Conservation (phyloP, 148 eudicot genomes). For the Selenicereus undatus region DNA sequence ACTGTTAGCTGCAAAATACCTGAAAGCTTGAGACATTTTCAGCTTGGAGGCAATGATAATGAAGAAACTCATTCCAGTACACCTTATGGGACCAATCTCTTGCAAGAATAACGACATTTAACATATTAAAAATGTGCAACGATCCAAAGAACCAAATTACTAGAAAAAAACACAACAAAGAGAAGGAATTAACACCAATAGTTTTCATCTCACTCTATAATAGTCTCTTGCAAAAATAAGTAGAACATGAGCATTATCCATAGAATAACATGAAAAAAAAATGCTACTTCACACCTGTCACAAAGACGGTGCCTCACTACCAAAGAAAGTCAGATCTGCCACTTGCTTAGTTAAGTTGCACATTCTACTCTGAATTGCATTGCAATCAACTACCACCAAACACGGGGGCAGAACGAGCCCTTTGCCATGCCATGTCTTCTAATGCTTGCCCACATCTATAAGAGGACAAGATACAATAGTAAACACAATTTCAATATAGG, state of each 20-base stretch:
- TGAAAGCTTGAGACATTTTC: slow-evolving; percentile 17
- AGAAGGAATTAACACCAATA: background rate
- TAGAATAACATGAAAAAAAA: background rate
- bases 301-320: slow-evolving; percentile 19
- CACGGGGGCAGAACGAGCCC: background rate
- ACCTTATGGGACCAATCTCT: slow-evolving; percentile 21
- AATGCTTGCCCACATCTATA: slow-evolving; percentile 22
- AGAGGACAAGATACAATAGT: slow-evolving; percentile 17
- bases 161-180: no score
- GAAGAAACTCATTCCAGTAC: slow-evolving; percentile 21
- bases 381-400: background rate
- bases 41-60: slow-evolving; percentile 10
- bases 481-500: slow-evolving; percentile 1
- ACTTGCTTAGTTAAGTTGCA: background rate
- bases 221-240: background rate
- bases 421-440: background rate
- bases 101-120: slow-evolving; percentile 25
- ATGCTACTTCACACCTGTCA: slow-evolving; percentile 30
- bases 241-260: background rate
- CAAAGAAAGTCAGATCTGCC: background rate
- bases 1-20: slow-evolving; percentile 21
- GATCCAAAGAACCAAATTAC: background rate
- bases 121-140: slow-evolving; percentile 10
- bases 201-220: background rate
- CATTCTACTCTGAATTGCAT: background rate